Evolutionary conservation across 345 rosid species (phyloP).

Genomic region (Eucalyptus viminalis): DNA sequence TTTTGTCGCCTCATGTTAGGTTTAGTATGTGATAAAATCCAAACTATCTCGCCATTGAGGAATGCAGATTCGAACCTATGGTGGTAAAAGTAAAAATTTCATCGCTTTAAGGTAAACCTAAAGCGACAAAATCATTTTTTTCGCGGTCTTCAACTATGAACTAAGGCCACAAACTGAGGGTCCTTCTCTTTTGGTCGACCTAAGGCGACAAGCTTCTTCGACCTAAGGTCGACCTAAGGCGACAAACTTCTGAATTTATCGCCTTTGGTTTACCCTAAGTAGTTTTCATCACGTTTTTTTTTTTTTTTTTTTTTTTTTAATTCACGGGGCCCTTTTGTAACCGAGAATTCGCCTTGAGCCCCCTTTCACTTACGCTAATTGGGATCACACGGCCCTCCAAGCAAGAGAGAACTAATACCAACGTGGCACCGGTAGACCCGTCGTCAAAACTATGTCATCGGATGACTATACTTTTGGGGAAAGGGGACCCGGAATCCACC

Average conservation of each 20-base stretch:
- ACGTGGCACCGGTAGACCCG: too few relatives aligned
- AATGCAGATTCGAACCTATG: neutral
- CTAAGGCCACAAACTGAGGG: neutral
- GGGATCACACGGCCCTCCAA: too few relatives aligned
- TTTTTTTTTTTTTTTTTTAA: neutral
- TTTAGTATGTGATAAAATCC: neutral
- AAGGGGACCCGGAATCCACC: too few relatives aligned
- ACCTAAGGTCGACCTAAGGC: neutral
- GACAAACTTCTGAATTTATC: neutral
- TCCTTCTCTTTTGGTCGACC: neutral
- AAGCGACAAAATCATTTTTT: neutral
- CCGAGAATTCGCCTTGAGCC: too few relatives aligned
- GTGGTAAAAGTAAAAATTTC: neutral
- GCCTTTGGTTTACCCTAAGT: neutral
- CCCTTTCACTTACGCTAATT: too few relatives aligned
- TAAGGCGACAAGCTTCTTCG: neutral
- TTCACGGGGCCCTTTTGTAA: too few relatives aligned
- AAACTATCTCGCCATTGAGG: neutral
- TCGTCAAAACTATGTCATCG: too few relatives aligned
- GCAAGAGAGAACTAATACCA: too few relatives aligned
- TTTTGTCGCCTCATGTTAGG: neutral
- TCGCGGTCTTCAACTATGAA: neutral
- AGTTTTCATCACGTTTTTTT: neutral
- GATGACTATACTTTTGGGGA: accelerated
- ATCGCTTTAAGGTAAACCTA: neutral